A percentile compares a stretch with the other conserved stretches of the same genome.
Evolutionary conservation across 2,329 filamentous ascomycete genomes (phyloP).

Genomic region (Stachybotrys echinatus): DNA sequence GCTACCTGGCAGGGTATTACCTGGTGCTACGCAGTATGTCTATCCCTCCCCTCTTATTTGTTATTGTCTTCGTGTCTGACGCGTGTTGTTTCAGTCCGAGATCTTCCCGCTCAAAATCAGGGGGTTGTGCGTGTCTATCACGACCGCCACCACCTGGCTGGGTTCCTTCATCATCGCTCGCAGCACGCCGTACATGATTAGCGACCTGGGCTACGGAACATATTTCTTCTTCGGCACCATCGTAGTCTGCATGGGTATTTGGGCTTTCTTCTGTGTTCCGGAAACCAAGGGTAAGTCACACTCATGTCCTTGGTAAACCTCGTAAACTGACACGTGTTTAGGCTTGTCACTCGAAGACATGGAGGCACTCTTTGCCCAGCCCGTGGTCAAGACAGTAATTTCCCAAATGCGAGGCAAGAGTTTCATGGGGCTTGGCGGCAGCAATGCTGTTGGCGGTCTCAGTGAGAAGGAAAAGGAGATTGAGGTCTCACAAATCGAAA

Average conservation of each 20-base stretch:
- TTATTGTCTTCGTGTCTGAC: background rate
- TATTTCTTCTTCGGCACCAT: constrained; percentile 45
- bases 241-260: constrained; percentile 35
- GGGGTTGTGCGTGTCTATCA: constrained; percentile 20
- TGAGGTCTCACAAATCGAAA: background rate
- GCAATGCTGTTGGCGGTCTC: background rate
- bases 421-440: background rate
- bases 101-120: constrained; percentile 34
- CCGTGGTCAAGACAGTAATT: constrained; percentile 15
- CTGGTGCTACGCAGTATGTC: constrained; percentile 33
- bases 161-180: constrained; percentile 28
- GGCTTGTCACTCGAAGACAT: constrained; percentile 38
- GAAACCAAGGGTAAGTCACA: constrained; percentile 38
- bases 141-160: constrained; percentile 23
- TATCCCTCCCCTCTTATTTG: background rate
- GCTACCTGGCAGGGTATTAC: constrained; percentile 37
- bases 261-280: constrained; percentile 41
- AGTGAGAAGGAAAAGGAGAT: background rate
- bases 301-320: background rate
- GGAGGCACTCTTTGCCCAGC: constrained; percentile 23
- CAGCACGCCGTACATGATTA: constrained; percentile 30
- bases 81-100: constrained; percentile 24
- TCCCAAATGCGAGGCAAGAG: constrained; percentile 10
- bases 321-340: constrained; percentile 4
- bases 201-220: constrained; percentile 36